These are phyloP conservation scores for Saccharomycopsis hybrid DNA, from an alignment of 1,139 yeast genomes.

Conservation along the genomic window DNA sequence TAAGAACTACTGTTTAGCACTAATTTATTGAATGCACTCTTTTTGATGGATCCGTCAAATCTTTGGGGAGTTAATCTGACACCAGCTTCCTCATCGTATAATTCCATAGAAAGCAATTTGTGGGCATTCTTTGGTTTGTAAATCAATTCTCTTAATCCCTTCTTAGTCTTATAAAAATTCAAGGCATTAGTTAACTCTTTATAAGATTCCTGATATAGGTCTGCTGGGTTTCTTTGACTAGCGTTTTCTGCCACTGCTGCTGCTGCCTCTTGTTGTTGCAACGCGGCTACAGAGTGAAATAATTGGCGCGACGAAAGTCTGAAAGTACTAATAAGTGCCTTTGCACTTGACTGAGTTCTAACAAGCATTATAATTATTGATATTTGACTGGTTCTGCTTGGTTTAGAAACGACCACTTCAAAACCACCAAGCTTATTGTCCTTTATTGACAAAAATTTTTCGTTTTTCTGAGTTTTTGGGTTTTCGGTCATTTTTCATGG, in stretches of 20 bases:
- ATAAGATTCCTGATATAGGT: slow-evolving; percentile 1
- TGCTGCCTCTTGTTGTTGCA: not conserved
- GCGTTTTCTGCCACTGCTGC: not conserved
- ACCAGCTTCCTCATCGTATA: slow-evolving; percentile 38
- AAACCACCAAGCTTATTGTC: too few species aligned
- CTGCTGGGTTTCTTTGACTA: too few species aligned
- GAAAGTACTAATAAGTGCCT: not conserved
- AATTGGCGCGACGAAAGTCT: not conserved
- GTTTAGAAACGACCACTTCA: too few species aligned
- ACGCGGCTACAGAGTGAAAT: not conserved
- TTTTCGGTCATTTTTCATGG: too few species aligned
- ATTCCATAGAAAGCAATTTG: slow-evolving; percentile 47
- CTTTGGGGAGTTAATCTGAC: slow-evolving; percentile 34
- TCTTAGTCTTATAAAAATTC: slow-evolving; percentile 28
- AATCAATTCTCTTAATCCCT: slow-evolving; percentile 34
- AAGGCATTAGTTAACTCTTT: slow-evolving; percentile 23
- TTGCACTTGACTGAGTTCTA: too few species aligned
- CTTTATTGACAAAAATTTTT: not conserved
- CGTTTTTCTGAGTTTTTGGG: too few species aligned
- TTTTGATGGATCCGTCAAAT: slow-evolving; percentile 32
- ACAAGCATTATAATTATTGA: too few species aligned
- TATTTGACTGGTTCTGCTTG: too few species aligned
- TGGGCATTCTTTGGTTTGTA: slow-evolving; percentile 44
- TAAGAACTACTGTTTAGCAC: slow-evolving; percentile 28
- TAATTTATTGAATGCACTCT: slow-evolving; percentile 29